Conservation (phyloP, 2,329 filamentous ascomycete species). For the Penicillium sp. region DNA sequence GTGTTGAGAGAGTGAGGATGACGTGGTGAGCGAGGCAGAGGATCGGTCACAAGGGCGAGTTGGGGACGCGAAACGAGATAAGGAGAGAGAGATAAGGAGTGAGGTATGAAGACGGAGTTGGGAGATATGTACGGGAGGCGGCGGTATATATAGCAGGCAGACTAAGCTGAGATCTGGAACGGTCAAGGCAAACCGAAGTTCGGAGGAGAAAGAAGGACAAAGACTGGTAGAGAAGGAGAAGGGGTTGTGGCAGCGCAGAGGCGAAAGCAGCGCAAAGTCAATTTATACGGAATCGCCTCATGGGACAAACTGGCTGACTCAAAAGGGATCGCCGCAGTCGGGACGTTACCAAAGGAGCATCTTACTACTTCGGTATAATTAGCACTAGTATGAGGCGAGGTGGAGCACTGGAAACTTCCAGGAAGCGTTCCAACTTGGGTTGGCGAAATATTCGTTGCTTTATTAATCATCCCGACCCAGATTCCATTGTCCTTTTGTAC, state of each 20-base stretch:
- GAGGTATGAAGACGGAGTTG: slow-evolving; percentile 13
- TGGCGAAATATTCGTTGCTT: slow-evolving; percentile 13
- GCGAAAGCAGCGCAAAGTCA: slow-evolving; percentile 29
- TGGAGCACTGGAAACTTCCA: slow-evolving; percentile 20
- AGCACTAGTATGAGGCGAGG: slow-evolving; percentile 4
- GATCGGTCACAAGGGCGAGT: slow-evolving; percentile 10
- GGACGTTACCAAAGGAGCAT: neutral
- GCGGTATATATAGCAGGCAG: slow-evolving; percentile 11
- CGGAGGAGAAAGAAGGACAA: slow-evolving; percentile 15
- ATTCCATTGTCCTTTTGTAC: neutral
- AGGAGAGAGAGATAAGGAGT: slow-evolving; percentile 18
- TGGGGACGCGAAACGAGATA: slow-evolving; percentile 8
- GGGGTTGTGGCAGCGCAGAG: slow-evolving; percentile 20
- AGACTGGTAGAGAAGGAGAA: slow-evolving; percentile 14
- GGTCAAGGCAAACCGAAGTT: slow-evolving; percentile 15
- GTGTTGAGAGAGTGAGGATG: slow-evolving; percentile 2
- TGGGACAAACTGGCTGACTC: slow-evolving; percentile 25
- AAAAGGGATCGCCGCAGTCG: slow-evolving; percentile 17
- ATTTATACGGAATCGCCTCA: slow-evolving; percentile 28
- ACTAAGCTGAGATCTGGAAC: neutral
- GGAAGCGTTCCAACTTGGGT: slow-evolving; percentile 5
- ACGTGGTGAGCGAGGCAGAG: slow-evolving; percentile 7
- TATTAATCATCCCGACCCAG: slow-evolving; percentile 9
- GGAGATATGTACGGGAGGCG: slow-evolving; percentile 4
- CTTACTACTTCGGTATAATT: neutral